Evolutionary conservation across 2,329 filamentous ascomycete species (phyloP).

Genomic region (Drechslerella dactyloides): DNA sequence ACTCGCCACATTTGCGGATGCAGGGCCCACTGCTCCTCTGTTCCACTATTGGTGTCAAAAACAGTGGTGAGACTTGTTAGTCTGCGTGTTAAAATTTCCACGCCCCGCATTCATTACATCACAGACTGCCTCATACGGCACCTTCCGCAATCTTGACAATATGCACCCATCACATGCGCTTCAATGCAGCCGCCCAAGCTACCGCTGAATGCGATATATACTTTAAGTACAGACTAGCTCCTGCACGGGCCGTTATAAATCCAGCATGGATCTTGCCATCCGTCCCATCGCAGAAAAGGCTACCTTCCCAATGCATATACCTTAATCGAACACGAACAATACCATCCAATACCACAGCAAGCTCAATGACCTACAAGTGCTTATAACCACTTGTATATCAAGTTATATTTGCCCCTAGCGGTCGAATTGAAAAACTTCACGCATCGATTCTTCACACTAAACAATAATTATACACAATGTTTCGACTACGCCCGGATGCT

Average conservation of each 20-base stretch:
- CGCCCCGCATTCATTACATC: not conserved
- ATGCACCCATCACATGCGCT: not conserved
- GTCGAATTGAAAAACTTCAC: too few species aligned
- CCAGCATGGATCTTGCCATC: not conserved
- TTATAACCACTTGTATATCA: too few species aligned
- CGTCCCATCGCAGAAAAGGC: not conserved
- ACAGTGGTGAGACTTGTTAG: too few species aligned
- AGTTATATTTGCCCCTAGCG: too few species aligned
- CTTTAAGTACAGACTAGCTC: not conserved
- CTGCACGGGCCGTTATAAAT: not conserved
- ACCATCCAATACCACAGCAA: too few species aligned
- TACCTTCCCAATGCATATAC: not conserved
- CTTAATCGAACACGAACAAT: not conserved
- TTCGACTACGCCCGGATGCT: constrained; percentile 1
- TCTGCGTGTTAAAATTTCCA: not conserved
- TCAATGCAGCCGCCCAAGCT: not conserved
- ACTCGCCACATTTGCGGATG: too few species aligned
- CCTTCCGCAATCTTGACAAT: not conserved
- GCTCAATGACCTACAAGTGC: too few species aligned
- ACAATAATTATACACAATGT: not conserved
- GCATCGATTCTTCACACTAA: too few species aligned
- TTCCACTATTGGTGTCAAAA: too few species aligned
- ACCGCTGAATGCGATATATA: not conserved
- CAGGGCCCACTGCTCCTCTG: too few species aligned
- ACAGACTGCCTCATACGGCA: not conserved